phyloP scores from a whole-genome alignment of 2,329 filamentous ascomycete genomes.

The Aureobasidium lini region DNA sequence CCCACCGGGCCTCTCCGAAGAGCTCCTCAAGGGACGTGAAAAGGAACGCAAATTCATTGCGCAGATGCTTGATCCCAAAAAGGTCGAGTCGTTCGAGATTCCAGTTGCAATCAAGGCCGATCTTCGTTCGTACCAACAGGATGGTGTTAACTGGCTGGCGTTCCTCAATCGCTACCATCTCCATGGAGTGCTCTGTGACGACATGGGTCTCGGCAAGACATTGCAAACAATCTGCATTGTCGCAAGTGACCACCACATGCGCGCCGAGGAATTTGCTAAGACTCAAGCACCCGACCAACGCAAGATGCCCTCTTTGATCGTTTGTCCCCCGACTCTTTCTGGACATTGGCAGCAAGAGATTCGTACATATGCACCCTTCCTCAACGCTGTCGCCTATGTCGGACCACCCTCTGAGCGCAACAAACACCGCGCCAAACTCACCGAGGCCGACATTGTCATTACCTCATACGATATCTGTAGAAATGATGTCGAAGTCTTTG shows the following conservation, averaged over 20 bases:
- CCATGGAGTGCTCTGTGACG: conserved; percentile 95
- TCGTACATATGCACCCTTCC: conserved; percentile 88
- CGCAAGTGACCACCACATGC: conserved; percentile 90
- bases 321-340: conserved; percentile 91
- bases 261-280: conserved; percentile 81
- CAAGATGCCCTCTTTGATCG: conserved; percentile 80
- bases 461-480: conserved; percentile 98
- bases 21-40: conserved; percentile 82
- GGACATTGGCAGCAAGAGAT: conserved; percentile 99
- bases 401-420: conserved; percentile 77
- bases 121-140: conserved; percentile 93
- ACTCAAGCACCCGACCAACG: conserved; percentile 71
- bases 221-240: conserved; percentile 97
- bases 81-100: conserved; percentile 88
- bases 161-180: conserved; percentile 98
- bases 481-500: conserved; percentile 83
- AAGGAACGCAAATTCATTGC: conserved; percentile 93
- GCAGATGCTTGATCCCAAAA: conserved; percentile 92
- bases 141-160: conserved; percentile 96
- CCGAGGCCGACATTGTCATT: conserved; percentile 82
- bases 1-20: conserved; percentile 82
- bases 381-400: conserved; percentile 83
- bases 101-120: conserved; percentile 96
- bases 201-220: conserved; percentile 98
- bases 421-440: conserved; percentile 60